A percentile compares a stretch with the other conserved stretches of the same genome.
These are phyloP conservation scores for Thelonectria discophora DNA, from an alignment of 2,329 filamentous ascomycete species.

Conservation along the genomic window DNA sequence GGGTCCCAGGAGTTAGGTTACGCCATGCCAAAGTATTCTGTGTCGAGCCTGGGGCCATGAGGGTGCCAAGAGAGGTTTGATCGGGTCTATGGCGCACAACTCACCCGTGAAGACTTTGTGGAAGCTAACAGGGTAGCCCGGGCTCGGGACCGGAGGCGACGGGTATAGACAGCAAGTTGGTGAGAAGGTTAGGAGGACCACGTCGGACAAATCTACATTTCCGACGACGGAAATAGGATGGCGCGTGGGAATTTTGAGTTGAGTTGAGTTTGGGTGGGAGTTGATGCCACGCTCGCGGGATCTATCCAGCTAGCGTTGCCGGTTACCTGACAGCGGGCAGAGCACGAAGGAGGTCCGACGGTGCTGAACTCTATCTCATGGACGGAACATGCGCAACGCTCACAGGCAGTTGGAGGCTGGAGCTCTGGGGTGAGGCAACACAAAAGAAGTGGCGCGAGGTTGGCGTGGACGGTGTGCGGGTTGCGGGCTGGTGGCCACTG, in stretches of 20 bases:
- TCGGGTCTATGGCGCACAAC: slow-evolving; percentile 4
- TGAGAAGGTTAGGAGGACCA: neutral
- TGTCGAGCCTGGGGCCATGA: slow-evolving; percentile 18
- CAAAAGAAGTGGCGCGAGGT: slow-evolving; percentile 29
- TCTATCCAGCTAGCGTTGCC: slow-evolving; percentile 18
- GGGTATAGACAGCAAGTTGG: neutral
- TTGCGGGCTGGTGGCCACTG: slow-evolving; percentile 16
- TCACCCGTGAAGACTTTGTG: neutral
- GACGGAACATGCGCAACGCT: slow-evolving; percentile 29
- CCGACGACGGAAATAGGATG: slow-evolving; percentile 14
- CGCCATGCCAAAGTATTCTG: slow-evolving; percentile 29
- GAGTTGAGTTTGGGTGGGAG: neutral
- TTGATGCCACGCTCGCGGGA: slow-evolving; percentile 18
- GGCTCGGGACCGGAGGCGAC: neutral
- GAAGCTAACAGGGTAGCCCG: neutral
- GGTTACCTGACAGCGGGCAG: slow-evolving; percentile 2
- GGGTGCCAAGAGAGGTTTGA: slow-evolving; percentile 4
- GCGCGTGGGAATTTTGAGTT: slow-evolving; percentile 9
- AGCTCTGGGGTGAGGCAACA: slow-evolving; percentile 2
- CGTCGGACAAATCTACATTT: neutral
- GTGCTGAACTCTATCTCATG: slow-evolving; percentile 32
- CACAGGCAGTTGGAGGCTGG: slow-evolving; percentile 30
- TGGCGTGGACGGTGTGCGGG: neutral
- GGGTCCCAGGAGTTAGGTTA: slow-evolving; percentile 24
- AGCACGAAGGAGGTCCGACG: slow-evolving; percentile 23